Evolutionary conservation across 129 eudicot genomes (phyloP), one percentile per base, ranked within the genome.

Genomic region (Chrysanthemum makinoi): DNA sequence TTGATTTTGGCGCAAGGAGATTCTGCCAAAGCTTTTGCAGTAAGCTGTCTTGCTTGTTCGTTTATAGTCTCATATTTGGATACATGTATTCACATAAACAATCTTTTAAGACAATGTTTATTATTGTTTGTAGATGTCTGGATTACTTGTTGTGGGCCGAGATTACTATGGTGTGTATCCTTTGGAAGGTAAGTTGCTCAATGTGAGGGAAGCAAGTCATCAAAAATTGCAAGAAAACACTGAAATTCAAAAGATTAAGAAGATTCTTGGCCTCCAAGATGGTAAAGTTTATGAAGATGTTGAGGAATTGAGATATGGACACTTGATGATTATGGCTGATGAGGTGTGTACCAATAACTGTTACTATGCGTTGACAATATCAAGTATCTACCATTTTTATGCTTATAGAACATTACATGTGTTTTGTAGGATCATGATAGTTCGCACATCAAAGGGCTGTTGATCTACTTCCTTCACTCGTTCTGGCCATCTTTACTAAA

Each of bases 371-470:
- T 50, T 1, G 14, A 50, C 16, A 50, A 11, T 11, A 50, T 50
- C 14, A 50, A 13, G 16, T 50, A 50, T 11, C 16, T 11, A 11
- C 16, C 14, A 50, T 50, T 50, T 50, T 50, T 50, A 50, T 11
- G 55, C n/a, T 50, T 50, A n/a, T n/a, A 11, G 55, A 50, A 11
- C 3, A 50, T 24, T 55, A 57, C 75, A 10, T 61, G 30, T 28
- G 30, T 74, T 33, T 56, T 64, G 72, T 81, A 88, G 96, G 96
- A 88, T 79, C 91, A 88, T 86, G 91, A 88, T 71, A 91, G 96
- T 24, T 86, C 96, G n/a, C 96, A 86, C 56, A 86, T 88, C 73
- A 88, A 88, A 79, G 96, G 96, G 69, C 85, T 86, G 3, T 55
- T 88, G 19, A 88, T 88, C 52, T 85, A 86, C 30, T 86, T 88